Conservation (phyloP, 768 basidiomycete genomes). For the Goffeauzyma gilvescens region DNA sequence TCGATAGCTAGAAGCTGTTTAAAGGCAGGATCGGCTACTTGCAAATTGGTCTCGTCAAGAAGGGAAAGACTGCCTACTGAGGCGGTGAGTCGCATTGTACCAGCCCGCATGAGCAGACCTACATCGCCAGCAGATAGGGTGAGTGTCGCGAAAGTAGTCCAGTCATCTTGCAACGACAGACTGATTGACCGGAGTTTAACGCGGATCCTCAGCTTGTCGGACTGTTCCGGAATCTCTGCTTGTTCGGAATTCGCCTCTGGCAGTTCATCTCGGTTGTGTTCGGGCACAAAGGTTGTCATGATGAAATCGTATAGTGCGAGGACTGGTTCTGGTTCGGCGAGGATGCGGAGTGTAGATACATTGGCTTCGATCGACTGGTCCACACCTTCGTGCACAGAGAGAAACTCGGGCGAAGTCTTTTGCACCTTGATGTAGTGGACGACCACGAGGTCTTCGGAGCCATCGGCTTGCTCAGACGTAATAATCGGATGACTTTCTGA, state of each 20-base stretch:
- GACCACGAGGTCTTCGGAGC: constrained; percentile 46
- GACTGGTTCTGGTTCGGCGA: constrained; percentile 73
- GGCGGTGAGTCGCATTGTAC: constrained; percentile 58
- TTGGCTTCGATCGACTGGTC: constrained; percentile 74
- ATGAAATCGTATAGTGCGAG: constrained; percentile 85
- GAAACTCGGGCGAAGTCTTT: constrained; percentile 66
- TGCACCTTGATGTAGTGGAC: constrained; percentile 66
- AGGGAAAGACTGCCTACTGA: constrained; percentile 66
- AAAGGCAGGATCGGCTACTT: constrained; percentile 46
- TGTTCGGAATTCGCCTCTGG: constrained; percentile 7
- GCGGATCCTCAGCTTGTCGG: constrained; percentile 55
- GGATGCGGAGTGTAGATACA: constrained; percentile 77
- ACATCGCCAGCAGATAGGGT: constrained; percentile 80
- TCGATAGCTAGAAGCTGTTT: constrained; percentile 80
- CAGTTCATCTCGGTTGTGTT: constrained; percentile 17
- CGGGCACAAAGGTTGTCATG: constrained; percentile 81
- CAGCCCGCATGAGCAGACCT: constrained; percentile 49
- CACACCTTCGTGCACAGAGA: constrained; percentile 56
- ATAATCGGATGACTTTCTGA: constrained; percentile 27
- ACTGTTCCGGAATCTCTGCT: constrained; percentile 1
- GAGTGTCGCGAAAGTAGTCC: constrained; percentile 57
- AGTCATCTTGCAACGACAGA: constrained; percentile 56
- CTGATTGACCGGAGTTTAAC: constrained; percentile 72
- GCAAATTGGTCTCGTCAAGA: constrained; percentile 39
- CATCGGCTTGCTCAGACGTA: constrained; percentile 20